Conservation (phyloP, 2,329 filamentous ascomycete genomes). For the Phoma sp. region DNA sequence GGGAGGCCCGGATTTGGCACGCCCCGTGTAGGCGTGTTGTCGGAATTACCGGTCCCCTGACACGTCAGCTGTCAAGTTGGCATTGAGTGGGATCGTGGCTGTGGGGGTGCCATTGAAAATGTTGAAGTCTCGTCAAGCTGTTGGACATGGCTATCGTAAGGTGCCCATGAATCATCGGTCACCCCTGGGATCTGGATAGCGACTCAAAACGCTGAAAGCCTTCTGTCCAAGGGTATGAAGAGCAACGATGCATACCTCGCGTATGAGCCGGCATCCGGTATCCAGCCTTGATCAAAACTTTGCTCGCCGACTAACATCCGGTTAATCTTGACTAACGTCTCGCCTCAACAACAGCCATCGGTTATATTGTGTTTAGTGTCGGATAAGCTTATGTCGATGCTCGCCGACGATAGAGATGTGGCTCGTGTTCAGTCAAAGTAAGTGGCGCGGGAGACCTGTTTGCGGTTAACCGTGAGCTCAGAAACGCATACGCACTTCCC, state of each 20-base stretch:
- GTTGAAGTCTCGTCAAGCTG: not conserved
- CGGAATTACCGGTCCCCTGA: slow-evolving; percentile 1
- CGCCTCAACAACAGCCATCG: not conserved
- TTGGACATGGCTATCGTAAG: not conserved
- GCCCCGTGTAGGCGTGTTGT: slow-evolving; percentile 6
- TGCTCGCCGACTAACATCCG: not conserved
- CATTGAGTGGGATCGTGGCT: not conserved
- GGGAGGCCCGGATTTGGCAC: slow-evolving; percentile 11
- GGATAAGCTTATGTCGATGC: not conserved
- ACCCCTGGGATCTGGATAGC: not conserved
- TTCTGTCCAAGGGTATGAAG: not conserved
- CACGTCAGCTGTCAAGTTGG: slow-evolving; percentile 10
- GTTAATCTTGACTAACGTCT: not conserved
- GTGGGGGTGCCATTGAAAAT: not conserved
- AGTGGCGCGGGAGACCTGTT: not conserved
- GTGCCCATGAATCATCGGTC: not conserved
- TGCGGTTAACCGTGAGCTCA: not conserved
- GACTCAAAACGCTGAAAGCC: not conserved
- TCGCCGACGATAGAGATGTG: not conserved
- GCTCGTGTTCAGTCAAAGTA: not conserved
- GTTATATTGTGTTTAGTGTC: not conserved
- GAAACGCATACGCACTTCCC: not conserved
- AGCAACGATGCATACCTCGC: not conserved
- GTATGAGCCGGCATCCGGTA: not conserved
- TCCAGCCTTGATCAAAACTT: not conserved